Evolutionary conservation across 2,329 filamentous ascomycete genomes (phyloP), one percentile per base, ranked within the genome.

Genomic region (Pestalotiopsis fici): DNA sequence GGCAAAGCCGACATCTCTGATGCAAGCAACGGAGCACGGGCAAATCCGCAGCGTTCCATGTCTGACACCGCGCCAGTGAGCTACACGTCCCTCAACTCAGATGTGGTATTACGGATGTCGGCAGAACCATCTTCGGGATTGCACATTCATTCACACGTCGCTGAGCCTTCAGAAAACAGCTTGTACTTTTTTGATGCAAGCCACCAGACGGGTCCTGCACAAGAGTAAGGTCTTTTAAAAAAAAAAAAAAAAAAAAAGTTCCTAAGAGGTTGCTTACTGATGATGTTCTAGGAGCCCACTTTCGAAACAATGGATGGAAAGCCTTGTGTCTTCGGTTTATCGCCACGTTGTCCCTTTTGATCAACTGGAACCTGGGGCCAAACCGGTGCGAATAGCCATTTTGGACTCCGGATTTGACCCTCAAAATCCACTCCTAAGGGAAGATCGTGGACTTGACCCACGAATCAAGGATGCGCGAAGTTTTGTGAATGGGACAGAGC

Each of bases 361-460:
- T n/a, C n/a, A n/a, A n/a, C n/a, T n/a, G n/a, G n/a, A 23, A 18
- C 47, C 31, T 25, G 15, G n/a, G n/a, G n/a, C 27, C 57, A 60
- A 70, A 68, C 71, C 69, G 62, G 71, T 73, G 39, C 68, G 71
- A 67, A 72, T 73, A 71, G 72, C 72, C 50, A 73, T 73, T 59
- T 70, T 73, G 64, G 72, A 73, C 61, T 72, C 70, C 27, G 72
- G 72, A 66, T 56, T 72, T 55, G 72, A 73, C 54, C 69, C 69
- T 67, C 60, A 68, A 64, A 71, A 72, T 55, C 70, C 71, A 67
- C 55, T 71, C 47, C 69, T 73, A 56, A 69, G 69, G 54, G 66
- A 68, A 28, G 66, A 72, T 39, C 47, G 67, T 65, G 68, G 60
- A 69, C 70, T 7, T 12, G 37, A 39, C 11, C 50, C 71, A 67